These are phyloP conservation scores for Guadua angustifolia DNA, from an alignment of 176 grass and related monocot genomes.

Conservation along the genomic window DNA sequence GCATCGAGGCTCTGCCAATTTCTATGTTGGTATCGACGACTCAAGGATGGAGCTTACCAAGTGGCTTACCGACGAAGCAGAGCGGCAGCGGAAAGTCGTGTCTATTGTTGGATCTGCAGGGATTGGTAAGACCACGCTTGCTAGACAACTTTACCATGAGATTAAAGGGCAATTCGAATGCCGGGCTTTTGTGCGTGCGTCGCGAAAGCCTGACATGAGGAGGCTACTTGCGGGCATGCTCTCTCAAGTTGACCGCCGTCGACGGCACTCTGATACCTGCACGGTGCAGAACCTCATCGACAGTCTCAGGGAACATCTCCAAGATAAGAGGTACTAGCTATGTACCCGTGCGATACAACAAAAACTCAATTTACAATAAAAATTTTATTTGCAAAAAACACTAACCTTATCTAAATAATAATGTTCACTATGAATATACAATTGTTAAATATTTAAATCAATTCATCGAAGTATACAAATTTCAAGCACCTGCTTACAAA, in stretches of 20 bases:
- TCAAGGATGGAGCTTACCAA: neutral
- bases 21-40: neutral
- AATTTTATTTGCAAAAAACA: too few relatives aligned
- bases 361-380: too few relatives aligned
- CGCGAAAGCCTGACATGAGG: constrained; percentile 28
- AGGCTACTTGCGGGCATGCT: constrained; percentile 28
- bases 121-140: constrained; percentile 38
- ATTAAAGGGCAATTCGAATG: neutral
- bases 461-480: too few relatives aligned
- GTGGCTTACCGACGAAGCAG: neutral
- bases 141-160: neutral
- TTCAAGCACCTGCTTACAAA: too few relatives aligned
- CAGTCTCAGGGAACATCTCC: neutral
- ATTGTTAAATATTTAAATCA: too few relatives aligned
- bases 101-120: constrained; percentile 18
- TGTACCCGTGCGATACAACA: too few relatives aligned
- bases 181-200: constrained; percentile 5
- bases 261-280: neutral
- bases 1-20: neutral
- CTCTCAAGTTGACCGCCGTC: neutral
- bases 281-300: neutral
- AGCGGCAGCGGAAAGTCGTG: neutral
- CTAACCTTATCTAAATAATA: too few relatives aligned
- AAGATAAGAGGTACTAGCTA: constrained; percentile 45
- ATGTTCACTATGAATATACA: too few relatives aligned